phyloP scores from a whole-genome alignment of 2,329 filamentous ascomycete genomes.

The Aureobasidium leucospermi region DNA sequence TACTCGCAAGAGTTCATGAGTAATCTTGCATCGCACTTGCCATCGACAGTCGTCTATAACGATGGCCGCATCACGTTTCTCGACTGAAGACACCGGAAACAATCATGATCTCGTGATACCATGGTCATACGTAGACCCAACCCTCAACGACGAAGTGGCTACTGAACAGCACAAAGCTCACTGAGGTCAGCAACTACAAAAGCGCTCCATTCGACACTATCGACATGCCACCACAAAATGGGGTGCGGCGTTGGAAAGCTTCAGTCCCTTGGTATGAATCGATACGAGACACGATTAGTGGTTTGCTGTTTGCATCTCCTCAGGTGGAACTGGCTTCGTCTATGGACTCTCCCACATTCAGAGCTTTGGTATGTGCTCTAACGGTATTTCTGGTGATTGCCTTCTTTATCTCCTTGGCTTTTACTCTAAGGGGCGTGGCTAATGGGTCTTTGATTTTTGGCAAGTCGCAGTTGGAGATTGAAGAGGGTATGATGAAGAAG shows the following conservation, averaged over 20 bases:
- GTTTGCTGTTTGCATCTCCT: slow-evolving; percentile 14
- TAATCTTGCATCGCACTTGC: neutral
- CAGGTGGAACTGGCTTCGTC: slow-evolving; percentile 13
- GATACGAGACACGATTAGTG: neutral
- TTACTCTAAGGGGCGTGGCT: slow-evolving; percentile 11
- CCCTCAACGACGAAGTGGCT: slow-evolving; percentile 10
- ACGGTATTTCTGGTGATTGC: slow-evolving; percentile 12
- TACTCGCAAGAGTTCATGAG: neutral
- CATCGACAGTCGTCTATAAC: neutral
- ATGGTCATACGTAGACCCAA: slow-evolving; percentile 3
- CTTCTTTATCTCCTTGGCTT: slow-evolving; percentile 13
- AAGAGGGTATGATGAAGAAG: slow-evolving; percentile 14
- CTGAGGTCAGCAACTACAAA: slow-evolving; percentile 9
- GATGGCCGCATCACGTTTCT: neutral
- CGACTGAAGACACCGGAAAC: neutral
- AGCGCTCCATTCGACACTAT: slow-evolving; percentile 15
- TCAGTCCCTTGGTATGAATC: slow-evolving; percentile 9
- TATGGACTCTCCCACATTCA: slow-evolving; percentile 17
- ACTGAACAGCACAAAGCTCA: slow-evolving; percentile 16
- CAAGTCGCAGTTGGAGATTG: slow-evolving; percentile 10
- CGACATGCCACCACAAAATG: slow-evolving; percentile 16
- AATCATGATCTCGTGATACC: slow-evolving; percentile 9
- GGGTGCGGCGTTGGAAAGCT: slow-evolving; percentile 13
- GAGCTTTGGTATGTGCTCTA: slow-evolving; percentile 10
- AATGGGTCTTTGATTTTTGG: slow-evolving; percentile 15